A percentile compares a stretch with the other conserved stretches of the same genome.
Conservation (phyloP, 768 basidiomycete genomes). For the Ramaria sp. region DNA sequence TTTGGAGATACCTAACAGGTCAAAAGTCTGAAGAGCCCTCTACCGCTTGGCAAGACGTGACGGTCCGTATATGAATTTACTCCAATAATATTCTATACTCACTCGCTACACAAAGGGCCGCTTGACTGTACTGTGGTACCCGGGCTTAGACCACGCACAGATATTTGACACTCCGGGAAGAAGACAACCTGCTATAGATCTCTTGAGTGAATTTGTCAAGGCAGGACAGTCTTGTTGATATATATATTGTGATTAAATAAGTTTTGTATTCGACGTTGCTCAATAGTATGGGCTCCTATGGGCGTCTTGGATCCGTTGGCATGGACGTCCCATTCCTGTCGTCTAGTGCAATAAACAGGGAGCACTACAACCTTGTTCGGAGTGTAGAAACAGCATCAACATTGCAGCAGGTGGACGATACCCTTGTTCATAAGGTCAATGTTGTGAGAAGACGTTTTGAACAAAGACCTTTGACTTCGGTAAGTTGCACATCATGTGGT, state of each 20-base stretch:
- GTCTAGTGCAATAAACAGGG: conserved; percentile 67
- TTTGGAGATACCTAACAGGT: conserved; percentile 31
- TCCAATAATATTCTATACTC: not conserved
- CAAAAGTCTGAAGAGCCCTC: not conserved
- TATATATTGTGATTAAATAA: no score
- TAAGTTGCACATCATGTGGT: conserved; percentile 24
- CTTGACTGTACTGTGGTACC: conserved; percentile 31
- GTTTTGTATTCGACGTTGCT: no score
- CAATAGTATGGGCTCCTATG: not conserved
- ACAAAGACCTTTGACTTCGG: conserved; percentile 39
- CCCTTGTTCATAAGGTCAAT: conserved; percentile 49
- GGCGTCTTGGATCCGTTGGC: not conserved
- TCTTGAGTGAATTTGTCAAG: not conserved
- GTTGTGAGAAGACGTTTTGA: conserved; percentile 42
- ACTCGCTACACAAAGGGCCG: conserved; percentile 8
- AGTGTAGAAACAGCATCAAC: conserved; percentile 57
- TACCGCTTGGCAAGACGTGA: not conserved
- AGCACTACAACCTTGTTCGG: conserved; percentile 67
- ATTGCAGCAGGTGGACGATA: conserved; percentile 47
- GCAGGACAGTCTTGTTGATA: not conserved
- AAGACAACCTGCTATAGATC: conserved; percentile 10
- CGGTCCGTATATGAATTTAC: not conserved
- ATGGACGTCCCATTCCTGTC: conserved; percentile 77
- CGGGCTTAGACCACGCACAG: conserved; percentile 30
- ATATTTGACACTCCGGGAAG: conserved; percentile 24